Evolutionary conservation across 306 rosid genomes (phyloP).

Genomic region (barrel medic (Medicago truncatula)): MtrunA17r5.0-ANR NC_053042.1:39895501-39896000

Average conservation of each 20-base stretch:
- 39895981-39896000: not conserved
- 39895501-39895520: constrained; percentile 63
- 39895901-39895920: not conserved
- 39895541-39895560: constrained; percentile 91
- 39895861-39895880: not conserved
- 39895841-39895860: not conserved
- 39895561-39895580: constrained; percentile 69
- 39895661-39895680: not conserved
- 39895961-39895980: too few relatives aligned
- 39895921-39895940: not conserved
- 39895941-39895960: not conserved
- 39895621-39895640: not conserved
- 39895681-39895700: not conserved
- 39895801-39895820: not conserved
- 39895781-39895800: too few relatives aligned
- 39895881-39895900: not conserved
- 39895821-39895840: not conserved
- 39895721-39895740: not conserved
- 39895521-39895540: constrained; percentile 75
- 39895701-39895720: not conserved
- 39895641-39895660: not conserved
- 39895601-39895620: constrained; percentile 14
- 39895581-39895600: constrained; percentile 34
- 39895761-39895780: too few relatives aligned
- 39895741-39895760: not conserved